phyloP scores from a whole-genome alignment of 805 yeast genomes.

The Huiozyma naganishii region DNA sequence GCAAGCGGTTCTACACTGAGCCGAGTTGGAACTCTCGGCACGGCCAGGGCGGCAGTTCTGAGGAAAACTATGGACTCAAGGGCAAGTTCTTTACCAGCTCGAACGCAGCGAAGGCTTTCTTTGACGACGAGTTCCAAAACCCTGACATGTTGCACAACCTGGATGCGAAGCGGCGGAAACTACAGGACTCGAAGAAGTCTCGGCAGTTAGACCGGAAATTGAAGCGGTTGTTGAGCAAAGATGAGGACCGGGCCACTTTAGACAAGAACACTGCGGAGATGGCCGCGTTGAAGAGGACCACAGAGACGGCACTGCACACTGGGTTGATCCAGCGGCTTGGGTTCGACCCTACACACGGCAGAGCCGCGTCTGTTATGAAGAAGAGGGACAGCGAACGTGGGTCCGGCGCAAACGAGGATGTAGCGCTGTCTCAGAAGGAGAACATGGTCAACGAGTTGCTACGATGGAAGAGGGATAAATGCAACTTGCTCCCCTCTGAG shows the following conservation, averaged over 20 bases:
- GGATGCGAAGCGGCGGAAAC: conserved; percentile 30
- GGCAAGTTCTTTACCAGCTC: conserved; percentile 29
- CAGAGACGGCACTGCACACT: conserved; percentile 32
- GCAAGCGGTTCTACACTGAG: background rate
- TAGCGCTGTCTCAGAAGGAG: conserved; percentile 11
- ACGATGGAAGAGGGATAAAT: conserved; percentile 26
- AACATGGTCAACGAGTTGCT: conserved; percentile 22
- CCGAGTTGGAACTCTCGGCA: background rate
- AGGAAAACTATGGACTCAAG: background rate
- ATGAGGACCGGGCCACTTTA: conserved; percentile 10
- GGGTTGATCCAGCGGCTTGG: conserved; percentile 35
- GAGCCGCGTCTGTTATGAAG: conserved; percentile 12
- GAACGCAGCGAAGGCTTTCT: conserved; percentile 40
- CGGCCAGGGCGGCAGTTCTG: background rate
- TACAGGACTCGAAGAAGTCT: conserved; percentile 28
- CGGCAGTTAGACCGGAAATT: conserved; percentile 20
- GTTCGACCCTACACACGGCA: conserved; percentile 39
- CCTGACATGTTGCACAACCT: conserved; percentile 36
- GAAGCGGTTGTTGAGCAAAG: conserved; percentile 4
- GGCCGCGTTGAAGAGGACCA: conserved; percentile 19
- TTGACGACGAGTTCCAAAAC: conserved; percentile 38
- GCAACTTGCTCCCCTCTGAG: conserved; percentile 26
- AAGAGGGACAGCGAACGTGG: background rate
- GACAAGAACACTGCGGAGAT: conserved; percentile 12
- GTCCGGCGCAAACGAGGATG: conserved; percentile 2